phyloP scores from a whole-genome alignment of 2,329 filamentous ascomycete species.

The Alternaria atra region DNA sequence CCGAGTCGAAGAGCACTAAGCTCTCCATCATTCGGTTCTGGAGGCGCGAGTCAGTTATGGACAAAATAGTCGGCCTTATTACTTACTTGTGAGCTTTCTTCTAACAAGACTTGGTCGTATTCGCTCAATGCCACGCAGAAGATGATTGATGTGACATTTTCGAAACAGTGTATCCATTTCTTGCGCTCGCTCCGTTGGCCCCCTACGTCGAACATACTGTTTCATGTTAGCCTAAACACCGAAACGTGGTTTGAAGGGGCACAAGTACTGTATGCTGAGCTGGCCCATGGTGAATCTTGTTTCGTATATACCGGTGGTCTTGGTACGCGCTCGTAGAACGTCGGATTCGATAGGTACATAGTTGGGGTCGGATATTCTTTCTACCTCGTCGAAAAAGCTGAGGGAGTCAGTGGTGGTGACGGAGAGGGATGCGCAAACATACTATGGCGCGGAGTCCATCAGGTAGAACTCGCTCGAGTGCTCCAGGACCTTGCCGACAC shows the following conservation, averaged over 20 bases:
- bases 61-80: constrained; percentile 13
- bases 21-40: constrained; percentile 99
- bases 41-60: constrained; percentile 33
- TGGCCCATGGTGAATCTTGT: constrained; percentile 99
- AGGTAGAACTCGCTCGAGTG: constrained; percentile 98
- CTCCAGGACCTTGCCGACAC: constrained; percentile 83
- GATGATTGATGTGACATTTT: constrained; percentile 99
- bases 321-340: constrained; percentile 92
- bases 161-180: constrained; percentile 99
- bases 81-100: constrained; percentile 94
- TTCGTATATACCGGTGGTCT: constrained; percentile 99
- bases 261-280: constrained; percentile 92
- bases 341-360: constrained; percentile 96
- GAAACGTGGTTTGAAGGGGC: constrained; percentile 11
- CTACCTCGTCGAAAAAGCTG: constrained; percentile 95
- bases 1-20: constrained; percentile 93
- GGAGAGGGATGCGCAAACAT: constrained; percentile 50
- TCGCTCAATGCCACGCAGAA: constrained; percentile 98
- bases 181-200: constrained; percentile 97
- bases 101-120: constrained; percentile 95
- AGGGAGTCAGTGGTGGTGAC: constrained; percentile 21
- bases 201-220: constrained; percentile 98
- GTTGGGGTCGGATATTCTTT: constrained; percentile 81
- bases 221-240: constrained; percentile 42
- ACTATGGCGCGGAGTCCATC: constrained; percentile 99